These are phyloP conservation scores for Hortiboletus flavorubellus DNA, from an alignment of 768 basidiomycete species.

Conservation along the genomic window DNA sequence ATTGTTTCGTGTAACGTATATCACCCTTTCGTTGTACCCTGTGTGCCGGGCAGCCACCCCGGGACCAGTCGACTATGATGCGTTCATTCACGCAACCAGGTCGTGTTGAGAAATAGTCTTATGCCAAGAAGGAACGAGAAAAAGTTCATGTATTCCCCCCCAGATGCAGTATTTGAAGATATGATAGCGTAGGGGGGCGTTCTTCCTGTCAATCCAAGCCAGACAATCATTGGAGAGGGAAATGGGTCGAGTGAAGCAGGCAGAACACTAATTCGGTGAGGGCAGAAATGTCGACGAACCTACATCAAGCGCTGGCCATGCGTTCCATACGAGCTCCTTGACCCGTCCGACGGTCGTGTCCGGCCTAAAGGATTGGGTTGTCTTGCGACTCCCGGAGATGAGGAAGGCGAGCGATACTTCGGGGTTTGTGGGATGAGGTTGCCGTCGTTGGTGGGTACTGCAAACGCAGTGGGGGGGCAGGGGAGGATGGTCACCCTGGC, in stretches of 20 bases:
- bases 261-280: not conserved
- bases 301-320: constrained; percentile 54
- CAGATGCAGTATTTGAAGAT: constrained; percentile 69
- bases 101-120: too few relatives aligned
- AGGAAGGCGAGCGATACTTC: constrained; percentile 66
- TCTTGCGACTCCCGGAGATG: constrained; percentile 59
- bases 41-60: too few relatives aligned
- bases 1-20: too few relatives aligned
- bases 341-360: constrained; percentile 74
- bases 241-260: not conserved
- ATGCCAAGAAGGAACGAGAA: too few relatives aligned
- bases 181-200: constrained; percentile 72
- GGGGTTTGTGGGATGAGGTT: constrained; percentile 48
- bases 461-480: too few relatives aligned
- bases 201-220: constrained; percentile 72
- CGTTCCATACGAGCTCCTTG: constrained; percentile 82
- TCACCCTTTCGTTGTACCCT: too few relatives aligned
- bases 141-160: constrained; percentile 44
- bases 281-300: constrained; percentile 38
- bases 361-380: constrained; percentile 70
- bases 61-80: too few relatives aligned
- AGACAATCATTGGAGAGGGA: not conserved
- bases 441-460: too few relatives aligned
- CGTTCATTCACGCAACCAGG: too few relatives aligned
- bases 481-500: too few relatives aligned